These are phyloP conservation scores for Nakaseomyces uthaithaninus DNA, from an alignment of 1,139 yeast genomes.

Conservation along the genomic window DNA sequence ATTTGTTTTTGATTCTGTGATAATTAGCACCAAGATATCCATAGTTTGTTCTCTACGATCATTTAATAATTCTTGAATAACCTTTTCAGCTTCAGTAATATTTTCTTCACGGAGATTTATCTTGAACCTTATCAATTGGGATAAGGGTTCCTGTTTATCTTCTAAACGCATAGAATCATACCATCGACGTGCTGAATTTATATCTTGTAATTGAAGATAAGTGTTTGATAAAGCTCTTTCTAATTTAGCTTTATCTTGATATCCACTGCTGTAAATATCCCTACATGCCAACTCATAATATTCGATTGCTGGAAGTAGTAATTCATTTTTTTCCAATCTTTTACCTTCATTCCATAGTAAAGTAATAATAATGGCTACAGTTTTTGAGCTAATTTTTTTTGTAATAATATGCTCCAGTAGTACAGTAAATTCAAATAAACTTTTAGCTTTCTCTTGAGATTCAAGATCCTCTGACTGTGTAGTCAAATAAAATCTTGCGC, in stretches of 20 bases:
- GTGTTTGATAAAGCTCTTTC: conserved; percentile 20
- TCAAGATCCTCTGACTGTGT: conserved; percentile 19
- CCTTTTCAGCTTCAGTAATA: conserved; percentile 9
- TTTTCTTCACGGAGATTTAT: conserved; percentile 10
- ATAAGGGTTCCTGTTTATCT: conserved; percentile 17
- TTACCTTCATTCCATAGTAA: conserved; percentile 27
- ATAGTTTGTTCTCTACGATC: conserved; percentile 14
- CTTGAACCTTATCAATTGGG: conserved; percentile 17
- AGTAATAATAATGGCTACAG: conserved; percentile 20
- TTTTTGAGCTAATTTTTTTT: conserved; percentile 12
- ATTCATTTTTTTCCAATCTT: conserved; percentile 19
- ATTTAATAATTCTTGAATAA: conserved; percentile 14
- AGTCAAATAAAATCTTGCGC: conserved; percentile 19
- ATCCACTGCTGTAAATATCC: conserved; percentile 14
- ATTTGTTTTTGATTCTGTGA: conserved; percentile 18
- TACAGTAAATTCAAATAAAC: conserved; percentile 13
- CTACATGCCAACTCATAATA: conserved; percentile 19
- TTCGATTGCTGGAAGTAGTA: conserved; percentile 13
- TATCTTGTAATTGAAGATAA: conserved; percentile 13
- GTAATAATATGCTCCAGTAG: conserved; percentile 14
- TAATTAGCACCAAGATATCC: conserved; percentile 20
- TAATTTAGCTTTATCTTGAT: conserved; percentile 21
- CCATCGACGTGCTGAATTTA: conserved; percentile 11
- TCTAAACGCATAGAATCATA: conserved; percentile 13
- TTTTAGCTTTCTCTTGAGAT: conserved; percentile 14